Evolutionary conservation across 495 filamentous ascomycete genomes (phyloP), one percentile per base, ranked within the genome.

Genomic region (Neohortaea acidophila): DNA sequence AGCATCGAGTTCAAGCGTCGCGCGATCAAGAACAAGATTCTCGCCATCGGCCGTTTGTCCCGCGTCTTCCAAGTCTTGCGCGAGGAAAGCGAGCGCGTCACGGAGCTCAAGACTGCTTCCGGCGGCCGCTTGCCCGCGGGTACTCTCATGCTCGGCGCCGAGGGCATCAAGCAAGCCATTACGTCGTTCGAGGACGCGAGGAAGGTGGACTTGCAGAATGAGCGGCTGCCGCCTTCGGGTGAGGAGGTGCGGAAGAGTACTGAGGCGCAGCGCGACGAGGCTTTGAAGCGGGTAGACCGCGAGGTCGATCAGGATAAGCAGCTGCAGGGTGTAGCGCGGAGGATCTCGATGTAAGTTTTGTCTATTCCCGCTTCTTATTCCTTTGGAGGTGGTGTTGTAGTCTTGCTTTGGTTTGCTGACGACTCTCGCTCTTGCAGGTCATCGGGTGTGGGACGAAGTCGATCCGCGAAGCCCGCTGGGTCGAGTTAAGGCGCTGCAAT

Each of bases 161-260:
- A 96, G 59, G 89, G 89, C 22, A 97, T 97, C 63, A 97, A 96
- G 66, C 84, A 94, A 52, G 89, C 89, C n/a, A 97, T 97, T 45
- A 82, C 70, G 58, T 89, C 72, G 49, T 97, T 97, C 47, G 89
- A 97, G 58, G 89, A 97, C 57, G 89, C 89, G n/a, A 69, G 85
- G 33, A 94, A 93, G 66, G 91, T 97, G 20, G 89, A 97, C 66
- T 53, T 94, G 43, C 86, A 94, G 62, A 97, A 97, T 56, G 89
- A 97, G 65, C 73, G 79, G 39, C 61, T 96, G 45, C 89, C 89
- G 25, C 89, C 89, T 4, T 84, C 68, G 48, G 83, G 92, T 41
- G 89, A 96, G 39, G 89, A 97, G 55, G 84, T 96, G 11, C 65
- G 74, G 22, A 73, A 73, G 54, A 80, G 77, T 51, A 78, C 70